These are phyloP conservation scores for Fusarium miscanthi DNA, from an alignment of 2,329 filamentous ascomycete genomes.

Conservation along the genomic window DNA sequence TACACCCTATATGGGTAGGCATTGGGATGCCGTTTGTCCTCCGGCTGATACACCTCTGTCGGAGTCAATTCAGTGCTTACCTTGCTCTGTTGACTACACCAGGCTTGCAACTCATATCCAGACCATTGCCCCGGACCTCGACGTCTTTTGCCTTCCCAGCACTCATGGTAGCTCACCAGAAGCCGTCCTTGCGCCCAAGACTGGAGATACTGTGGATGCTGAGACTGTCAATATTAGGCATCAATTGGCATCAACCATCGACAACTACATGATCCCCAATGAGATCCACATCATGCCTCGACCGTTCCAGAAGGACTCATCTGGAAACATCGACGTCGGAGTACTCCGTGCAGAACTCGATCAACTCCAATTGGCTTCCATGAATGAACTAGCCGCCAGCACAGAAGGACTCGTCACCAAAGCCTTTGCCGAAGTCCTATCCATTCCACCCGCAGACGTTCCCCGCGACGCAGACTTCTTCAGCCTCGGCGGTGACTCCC, in stretches of 20 bases:
- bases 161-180: not conserved
- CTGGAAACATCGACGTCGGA: not conserved
- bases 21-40: conserved; percentile 1
- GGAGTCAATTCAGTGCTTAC: fast-evolving
- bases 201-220: fast-evolving
- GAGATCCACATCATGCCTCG: not conserved
- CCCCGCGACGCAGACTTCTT: not conserved
- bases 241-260: fast-evolving
- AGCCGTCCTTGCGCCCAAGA: not conserved
- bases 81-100: not conserved
- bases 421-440: not conserved
- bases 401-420: conserved; percentile 7
- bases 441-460: not conserved
- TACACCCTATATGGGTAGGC: not conserved
- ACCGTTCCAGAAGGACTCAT: not conserved
- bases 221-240: not conserved
- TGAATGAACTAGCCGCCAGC: not conserved
- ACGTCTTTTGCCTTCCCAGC: not conserved
- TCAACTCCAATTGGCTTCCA: not conserved
- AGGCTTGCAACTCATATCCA: not conserved
- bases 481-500: not conserved
- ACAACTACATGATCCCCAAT: not conserved
- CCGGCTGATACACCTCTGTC: not conserved
- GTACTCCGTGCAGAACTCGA: not conserved
- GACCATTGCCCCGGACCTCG: not conserved